Percentiles rank a stretch among this genome's conserved stretches.
Evolutionary conservation across 257 asterid species (phyloP).

Genomic region (Osmanthus fragrans): DNA sequence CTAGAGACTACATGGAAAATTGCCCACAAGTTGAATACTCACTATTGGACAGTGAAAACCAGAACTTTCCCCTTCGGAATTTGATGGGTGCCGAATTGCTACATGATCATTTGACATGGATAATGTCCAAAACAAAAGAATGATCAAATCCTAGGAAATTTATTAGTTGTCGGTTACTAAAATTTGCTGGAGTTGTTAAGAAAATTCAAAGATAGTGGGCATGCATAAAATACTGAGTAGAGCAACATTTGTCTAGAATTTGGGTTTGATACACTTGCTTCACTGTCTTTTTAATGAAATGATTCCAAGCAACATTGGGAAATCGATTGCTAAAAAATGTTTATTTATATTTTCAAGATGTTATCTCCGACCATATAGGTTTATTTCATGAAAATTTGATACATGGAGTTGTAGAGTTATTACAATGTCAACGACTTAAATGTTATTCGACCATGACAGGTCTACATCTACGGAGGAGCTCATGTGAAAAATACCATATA

Average conservation of each 20-base stretch:
- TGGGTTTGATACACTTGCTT: conserved; percentile 28
- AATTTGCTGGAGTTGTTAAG: too few species aligned
- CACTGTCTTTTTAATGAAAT: conserved; percentile 3
- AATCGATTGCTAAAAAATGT: neutral
- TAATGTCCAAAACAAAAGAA: conserved; percentile 16
- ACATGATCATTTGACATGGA: conserved; percentile 73
- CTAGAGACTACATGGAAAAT: conserved; percentile 66
- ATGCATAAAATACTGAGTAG: conserved; percentile 37
- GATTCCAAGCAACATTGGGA: neutral
- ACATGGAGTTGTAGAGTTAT: too few species aligned
- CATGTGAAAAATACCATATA: too few species aligned
- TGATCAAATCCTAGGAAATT: neutral
- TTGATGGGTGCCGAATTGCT: conserved; percentile 94
- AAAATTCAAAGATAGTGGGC: neutral
- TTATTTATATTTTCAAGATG: neutral
- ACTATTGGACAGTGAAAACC: conserved; percentile 66
- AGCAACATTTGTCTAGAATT: conserved; percentile 30
- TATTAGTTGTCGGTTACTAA: too few species aligned
- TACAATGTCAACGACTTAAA: too few species aligned
- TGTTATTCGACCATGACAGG: too few species aligned
- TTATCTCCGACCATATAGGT: neutral
- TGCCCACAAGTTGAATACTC: conserved; percentile 66
- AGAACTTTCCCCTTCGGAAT: conserved; percentile 73
- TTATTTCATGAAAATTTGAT: too few species aligned
- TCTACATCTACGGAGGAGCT: too few species aligned